These are phyloP conservation scores for Casuarina equisetifolia DNA, from an alignment of 306 rosid species.

Conservation along the genomic window DNA sequence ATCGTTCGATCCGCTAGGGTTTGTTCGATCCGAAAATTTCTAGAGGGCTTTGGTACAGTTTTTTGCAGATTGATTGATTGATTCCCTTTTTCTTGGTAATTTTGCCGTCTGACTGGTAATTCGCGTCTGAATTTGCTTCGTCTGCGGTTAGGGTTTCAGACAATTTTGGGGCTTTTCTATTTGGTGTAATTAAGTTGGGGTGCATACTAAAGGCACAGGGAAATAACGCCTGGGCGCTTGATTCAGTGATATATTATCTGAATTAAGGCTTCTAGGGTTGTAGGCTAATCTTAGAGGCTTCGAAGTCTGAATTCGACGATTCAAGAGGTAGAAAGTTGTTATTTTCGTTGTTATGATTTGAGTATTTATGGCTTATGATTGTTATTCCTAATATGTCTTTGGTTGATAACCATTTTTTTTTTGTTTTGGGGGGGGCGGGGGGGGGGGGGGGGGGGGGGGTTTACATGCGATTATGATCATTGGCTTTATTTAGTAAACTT, in stretches of 20 bases:
- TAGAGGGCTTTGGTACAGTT: constrained; percentile 28
- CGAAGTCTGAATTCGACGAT: constrained; percentile 23
- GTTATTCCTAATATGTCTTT: neutral
- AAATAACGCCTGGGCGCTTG: neutral
- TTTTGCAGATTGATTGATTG: neutral
- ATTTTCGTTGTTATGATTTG: neutral
- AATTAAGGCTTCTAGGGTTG: constrained; percentile 22
- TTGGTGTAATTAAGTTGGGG: constrained; percentile 40
- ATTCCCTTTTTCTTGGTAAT: neutral
- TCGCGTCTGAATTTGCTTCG: neutral
- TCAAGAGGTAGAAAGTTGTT: constrained; percentile 26
- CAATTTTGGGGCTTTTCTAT: neutral
- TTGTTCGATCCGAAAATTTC: constrained; percentile 28
- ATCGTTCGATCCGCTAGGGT: constrained; percentile 21
- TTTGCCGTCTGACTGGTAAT: neutral
- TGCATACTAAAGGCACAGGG: constrained; percentile 5
- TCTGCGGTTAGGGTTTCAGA: constrained; percentile 58
- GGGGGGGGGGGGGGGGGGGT: neutral
- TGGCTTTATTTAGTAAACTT: neutral
- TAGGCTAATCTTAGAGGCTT: constrained; percentile 17
- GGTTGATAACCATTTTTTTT: neutral
- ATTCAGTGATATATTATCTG: constrained; percentile 16
- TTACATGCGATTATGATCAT: neutral
- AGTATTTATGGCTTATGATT: neutral
- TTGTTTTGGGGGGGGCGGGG: too few species aligned